Percentiles rank a stretch among this genome's conserved stretches.
Conservation (phyloP, 2,329 filamentous ascomycete genomes). For the Ophiostoma fasciatum region DNA sequence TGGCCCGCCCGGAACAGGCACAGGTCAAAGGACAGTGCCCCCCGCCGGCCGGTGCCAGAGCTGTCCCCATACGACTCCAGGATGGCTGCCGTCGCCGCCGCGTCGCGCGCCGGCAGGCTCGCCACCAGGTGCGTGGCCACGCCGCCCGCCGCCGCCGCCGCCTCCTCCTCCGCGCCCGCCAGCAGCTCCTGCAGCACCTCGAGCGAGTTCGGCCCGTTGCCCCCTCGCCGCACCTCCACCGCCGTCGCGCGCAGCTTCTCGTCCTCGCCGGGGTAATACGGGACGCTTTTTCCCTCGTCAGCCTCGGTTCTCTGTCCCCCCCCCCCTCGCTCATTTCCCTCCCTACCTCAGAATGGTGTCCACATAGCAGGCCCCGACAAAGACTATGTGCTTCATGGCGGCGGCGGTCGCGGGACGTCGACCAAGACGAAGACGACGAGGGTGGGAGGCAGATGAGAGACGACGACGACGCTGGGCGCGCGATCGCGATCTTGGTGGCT, state of each 20-base stretch:
- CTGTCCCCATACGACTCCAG: constrained; percentile 33
- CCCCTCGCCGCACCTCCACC: constrained; percentile 47
- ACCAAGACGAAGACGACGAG: no score
- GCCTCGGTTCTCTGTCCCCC: no score
- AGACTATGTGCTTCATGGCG: not conserved
- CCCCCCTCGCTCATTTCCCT: not conserved
- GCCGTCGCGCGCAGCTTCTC: constrained; percentile 53
- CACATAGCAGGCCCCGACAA: not conserved
- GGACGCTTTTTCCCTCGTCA: no score
- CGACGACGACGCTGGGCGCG: no score
- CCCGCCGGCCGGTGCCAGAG: not conserved
- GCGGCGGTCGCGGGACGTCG: no score
- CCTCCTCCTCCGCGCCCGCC: not conserved
- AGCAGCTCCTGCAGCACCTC: constrained; percentile 55
- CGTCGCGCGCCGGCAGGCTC: constrained; percentile 36
- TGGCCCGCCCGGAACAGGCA: constrained; percentile 45
- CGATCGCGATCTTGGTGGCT: no score
- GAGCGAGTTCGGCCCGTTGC: constrained; percentile 58
- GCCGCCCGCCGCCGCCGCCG: not conserved
- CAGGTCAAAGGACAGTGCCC: constrained; percentile 23
- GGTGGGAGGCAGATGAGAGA: no score
- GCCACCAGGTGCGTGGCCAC: constrained; percentile 30
- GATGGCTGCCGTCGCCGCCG: constrained; percentile 37
- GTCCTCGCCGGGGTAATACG: constrained; percentile 55
- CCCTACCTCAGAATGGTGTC: not conserved